Percentiles rank a stretch among this genome's conserved stretches.
phyloP scores from a whole-genome alignment of 352 stramenopile species.

The Globisporangium splendens region DNA sequence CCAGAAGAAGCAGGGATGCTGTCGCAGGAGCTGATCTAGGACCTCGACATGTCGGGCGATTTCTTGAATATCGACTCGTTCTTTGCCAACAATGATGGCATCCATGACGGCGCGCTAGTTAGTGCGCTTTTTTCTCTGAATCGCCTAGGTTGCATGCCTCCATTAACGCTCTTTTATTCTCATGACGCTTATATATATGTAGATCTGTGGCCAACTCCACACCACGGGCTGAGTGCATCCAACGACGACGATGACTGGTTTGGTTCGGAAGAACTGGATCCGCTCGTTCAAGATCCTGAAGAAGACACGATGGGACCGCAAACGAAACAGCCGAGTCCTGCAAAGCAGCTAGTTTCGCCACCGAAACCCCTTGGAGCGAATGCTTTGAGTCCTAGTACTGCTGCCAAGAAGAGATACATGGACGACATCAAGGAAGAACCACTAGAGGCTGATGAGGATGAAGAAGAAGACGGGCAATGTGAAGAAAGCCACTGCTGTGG shows the following conservation, averaged over 20 bases:
- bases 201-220: constrained; percentile 21
- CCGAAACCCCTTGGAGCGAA: background rate
- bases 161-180: background rate
- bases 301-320: background rate
- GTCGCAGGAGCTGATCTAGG: constrained; percentile 17
- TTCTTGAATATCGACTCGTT: constrained; percentile 33
- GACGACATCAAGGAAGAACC: constrained; percentile 14
- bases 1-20: constrained; percentile 17
- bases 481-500: background rate
- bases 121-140: background rate
- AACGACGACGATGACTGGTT: constrained; percentile 13
- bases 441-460: constrained; percentile 13
- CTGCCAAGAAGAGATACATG: constrained; percentile 11
- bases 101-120: constrained; percentile 11
- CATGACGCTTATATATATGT: no score
- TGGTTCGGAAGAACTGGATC: background rate
- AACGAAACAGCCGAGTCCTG: background rate
- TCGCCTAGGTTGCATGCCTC: background rate
- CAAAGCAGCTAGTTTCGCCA: background rate
- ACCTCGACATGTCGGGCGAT: constrained; percentile 20
- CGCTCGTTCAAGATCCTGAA: background rate
- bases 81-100: constrained; percentile 22
- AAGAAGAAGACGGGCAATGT: constrained; percentile 16
- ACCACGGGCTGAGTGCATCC: background rate
- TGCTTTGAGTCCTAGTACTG: no score